Percentiles rank a stretch among this genome's conserved stretches.
These are phyloP conservation scores for Uromyces viciae-fabae DNA, from an alignment of 1,284 basidiomycete species.

Conservation along the genomic window DNA sequence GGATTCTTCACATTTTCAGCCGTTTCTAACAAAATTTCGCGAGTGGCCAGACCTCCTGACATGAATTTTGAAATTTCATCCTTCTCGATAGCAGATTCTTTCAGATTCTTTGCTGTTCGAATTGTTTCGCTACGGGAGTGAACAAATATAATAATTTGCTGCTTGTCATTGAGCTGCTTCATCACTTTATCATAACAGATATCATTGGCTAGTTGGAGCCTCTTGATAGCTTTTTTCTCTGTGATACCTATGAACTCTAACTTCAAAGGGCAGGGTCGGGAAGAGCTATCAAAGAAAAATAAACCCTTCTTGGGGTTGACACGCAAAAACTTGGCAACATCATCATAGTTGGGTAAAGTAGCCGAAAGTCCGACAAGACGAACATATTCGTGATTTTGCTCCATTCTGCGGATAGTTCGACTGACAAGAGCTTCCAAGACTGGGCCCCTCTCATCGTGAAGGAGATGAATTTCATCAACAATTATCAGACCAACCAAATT, in stretches of 20 bases:
- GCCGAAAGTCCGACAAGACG: constrained; percentile 93
- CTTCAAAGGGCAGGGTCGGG: constrained; percentile 88
- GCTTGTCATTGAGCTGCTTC: constrained; percentile 56
- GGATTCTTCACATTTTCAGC: constrained; percentile 76
- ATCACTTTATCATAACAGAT: constrained; percentile 95
- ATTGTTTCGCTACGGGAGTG: constrained; percentile 98
- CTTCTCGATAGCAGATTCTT: constrained; percentile 92
- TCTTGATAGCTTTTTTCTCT: constrained; percentile 98
- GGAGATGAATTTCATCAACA: constrained; percentile 94
- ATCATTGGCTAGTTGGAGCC: constrained; percentile 96
- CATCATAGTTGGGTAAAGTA: constrained; percentile 95
- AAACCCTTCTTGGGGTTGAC: constrained; percentile 87
- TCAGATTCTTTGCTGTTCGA: constrained; percentile 91
- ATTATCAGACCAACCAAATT: constrained; percentile 95
- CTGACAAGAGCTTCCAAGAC: constrained; percentile 90
- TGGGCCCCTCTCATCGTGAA: constrained; percentile 97
- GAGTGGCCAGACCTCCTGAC: constrained; percentile 78
- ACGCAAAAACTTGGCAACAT: constrained; percentile 96
- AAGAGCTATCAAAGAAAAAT: constrained; percentile 94
- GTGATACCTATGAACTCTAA: constrained; percentile 97
- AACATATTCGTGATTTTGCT: constrained; percentile 86
- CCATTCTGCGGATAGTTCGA: constrained; percentile 87
- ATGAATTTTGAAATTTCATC: constrained; percentile 94
- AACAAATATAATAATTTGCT: constrained; percentile 90
- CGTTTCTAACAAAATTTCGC: constrained; percentile 82